Percentiles rank a stretch among this genome's conserved stretches.
Evolutionary conservation across 495 filamentous ascomycete genomes (phyloP).

Genomic region (Rusavskia elegans): DNA sequence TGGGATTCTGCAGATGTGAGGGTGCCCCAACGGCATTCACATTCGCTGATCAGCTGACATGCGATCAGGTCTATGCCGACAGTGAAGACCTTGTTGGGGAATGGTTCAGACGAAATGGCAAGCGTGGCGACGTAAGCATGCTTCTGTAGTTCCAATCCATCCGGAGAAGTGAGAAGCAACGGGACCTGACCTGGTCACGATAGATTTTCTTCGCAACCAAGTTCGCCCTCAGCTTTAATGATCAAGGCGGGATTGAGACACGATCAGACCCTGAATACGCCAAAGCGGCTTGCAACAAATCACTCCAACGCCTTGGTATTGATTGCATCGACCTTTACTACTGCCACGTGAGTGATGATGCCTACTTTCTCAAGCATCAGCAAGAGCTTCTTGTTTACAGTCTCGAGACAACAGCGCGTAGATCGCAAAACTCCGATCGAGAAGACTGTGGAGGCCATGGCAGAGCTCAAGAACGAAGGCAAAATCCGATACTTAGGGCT

Average conservation of each 20-base stretch:
- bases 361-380: too few species aligned
- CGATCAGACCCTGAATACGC: slow-evolving; percentile 38
- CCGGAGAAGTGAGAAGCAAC: neutral
- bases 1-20: slow-evolving; percentile 22
- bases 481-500: slow-evolving; percentile 40
- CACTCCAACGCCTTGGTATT: slow-evolving; percentile 32
- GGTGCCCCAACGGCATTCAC: slow-evolving; percentile 1
- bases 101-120: slow-evolving; percentile 39
- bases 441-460: slow-evolving; percentile 40
- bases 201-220: slow-evolving; percentile 43
- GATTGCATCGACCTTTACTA: slow-evolving; percentile 47
- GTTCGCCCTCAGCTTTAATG: slow-evolving; percentile 26
- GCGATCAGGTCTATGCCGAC: slow-evolving; percentile 21
- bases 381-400: too few species aligned
- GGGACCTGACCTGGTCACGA: neutral
- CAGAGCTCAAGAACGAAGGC: slow-evolving; percentile 19
- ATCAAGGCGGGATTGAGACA: slow-evolving; percentile 12
- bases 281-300: slow-evolving; percentile 30
- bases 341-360: slow-evolving; percentile 5
- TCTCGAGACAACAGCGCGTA: slow-evolving; percentile 15
- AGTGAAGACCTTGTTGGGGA: slow-evolving; percentile 37
- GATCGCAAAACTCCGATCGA: slow-evolving; percentile 44
- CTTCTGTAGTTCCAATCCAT: too few species aligned
- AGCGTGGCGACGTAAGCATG: slow-evolving; percentile 25
- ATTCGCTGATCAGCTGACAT: neutral